Evolutionary conservation across 768 basidiomycete species (phyloP).

Genomic region (Tephrocybe sp.): DNA sequence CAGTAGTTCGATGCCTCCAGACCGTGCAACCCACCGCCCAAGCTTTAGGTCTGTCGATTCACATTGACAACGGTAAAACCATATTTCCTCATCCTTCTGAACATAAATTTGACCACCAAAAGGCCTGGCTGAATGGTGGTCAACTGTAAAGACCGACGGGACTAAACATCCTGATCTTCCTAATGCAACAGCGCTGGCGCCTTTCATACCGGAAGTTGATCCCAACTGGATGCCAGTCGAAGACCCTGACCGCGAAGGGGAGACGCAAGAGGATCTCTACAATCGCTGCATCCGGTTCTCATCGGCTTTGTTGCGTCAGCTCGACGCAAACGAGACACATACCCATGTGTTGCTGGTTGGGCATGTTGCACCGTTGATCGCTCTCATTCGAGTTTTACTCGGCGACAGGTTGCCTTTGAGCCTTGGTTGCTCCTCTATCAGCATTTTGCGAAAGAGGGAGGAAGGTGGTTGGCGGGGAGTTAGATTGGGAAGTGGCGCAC

Average conservation of each 20-base stretch:
- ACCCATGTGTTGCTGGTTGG: background rate
- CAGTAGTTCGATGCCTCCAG: slow-evolving; percentile 1
- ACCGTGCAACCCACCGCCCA: slow-evolving; percentile 1
- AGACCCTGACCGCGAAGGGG: background rate
- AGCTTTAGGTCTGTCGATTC: background rate
- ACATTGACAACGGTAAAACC: background rate
- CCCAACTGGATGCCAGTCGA: background rate
- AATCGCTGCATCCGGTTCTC: background rate
- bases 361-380: slow-evolving; percentile 3
- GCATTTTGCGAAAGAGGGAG: background rate
- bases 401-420: background rate
- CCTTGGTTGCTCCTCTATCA: slow-evolving; percentile 1
- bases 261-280: slow-evolving; percentile 1
- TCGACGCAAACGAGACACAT: background rate
- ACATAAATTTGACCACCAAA: background rate
- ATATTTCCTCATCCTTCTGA: background rate
- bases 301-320: background rate
- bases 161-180: background rate
- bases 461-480: background rate
- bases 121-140: slow-evolving; percentile 5
- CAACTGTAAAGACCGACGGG: background rate
- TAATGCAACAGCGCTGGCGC: background rate
- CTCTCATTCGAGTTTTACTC: background rate
- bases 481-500: background rate
- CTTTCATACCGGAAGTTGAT: background rate